Conservation (phyloP, 805 yeast genomes). For the Pichia pseudocactophila region DNA sequence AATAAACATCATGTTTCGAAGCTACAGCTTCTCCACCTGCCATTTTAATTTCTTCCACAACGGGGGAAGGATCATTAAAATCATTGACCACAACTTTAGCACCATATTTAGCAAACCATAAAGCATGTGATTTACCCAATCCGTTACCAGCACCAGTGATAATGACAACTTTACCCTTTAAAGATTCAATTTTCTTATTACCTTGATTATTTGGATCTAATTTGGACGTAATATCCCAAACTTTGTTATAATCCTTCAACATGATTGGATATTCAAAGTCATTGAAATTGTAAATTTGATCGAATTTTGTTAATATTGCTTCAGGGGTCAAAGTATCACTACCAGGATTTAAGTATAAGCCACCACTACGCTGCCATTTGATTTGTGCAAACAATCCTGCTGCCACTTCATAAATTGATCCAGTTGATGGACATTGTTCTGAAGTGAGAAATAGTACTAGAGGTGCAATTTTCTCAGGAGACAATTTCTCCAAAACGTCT, state of each 20-base stretch:
- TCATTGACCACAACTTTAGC: constrained; percentile 95
- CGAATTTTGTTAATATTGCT: constrained; percentile 61
- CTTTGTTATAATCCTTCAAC: constrained; percentile 59
- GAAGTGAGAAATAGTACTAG: constrained; percentile 75
- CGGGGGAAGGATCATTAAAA: constrained; percentile 61
- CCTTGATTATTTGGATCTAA: constrained; percentile 55
- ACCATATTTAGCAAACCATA: constrained; percentile 78
- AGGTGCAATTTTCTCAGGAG: constrained; percentile 89
- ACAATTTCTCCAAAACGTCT: constrained; percentile 66
- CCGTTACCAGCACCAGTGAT: constrained; percentile 96
- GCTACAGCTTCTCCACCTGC: constrained; percentile 71
- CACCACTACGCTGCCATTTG: constrained; percentile 91
- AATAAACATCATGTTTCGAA: constrained; percentile 73
- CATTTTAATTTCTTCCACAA: constrained; percentile 64
- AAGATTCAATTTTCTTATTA: constrained; percentile 38
- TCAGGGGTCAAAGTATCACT: constrained; percentile 76
- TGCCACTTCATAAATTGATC: constrained; percentile 83
- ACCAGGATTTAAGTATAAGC: constrained; percentile 66
- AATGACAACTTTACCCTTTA: constrained; percentile 78
- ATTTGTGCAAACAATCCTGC: constrained; percentile 90
- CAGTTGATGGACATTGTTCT: constrained; percentile 51
- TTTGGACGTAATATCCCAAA: constrained; percentile 43
- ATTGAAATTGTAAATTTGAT: constrained; percentile 54
- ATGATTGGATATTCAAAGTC: constrained; percentile 59
- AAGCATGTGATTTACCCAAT: constrained; percentile 84